Base-by-base conservation (phyloP, 176 grass and related monocot genomes). In the Echinochloa phyllopogon region DNA sequence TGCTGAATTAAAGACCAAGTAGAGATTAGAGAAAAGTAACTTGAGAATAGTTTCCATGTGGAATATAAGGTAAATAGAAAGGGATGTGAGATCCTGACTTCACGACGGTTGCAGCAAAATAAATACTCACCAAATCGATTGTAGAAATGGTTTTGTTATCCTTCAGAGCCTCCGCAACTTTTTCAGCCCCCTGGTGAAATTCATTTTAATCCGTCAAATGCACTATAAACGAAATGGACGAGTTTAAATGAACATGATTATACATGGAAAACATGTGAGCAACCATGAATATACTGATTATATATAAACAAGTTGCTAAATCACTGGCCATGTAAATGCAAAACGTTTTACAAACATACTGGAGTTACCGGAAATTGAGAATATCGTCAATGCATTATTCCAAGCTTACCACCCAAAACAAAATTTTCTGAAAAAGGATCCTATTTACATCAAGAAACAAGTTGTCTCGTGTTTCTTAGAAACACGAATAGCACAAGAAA, bases 91-190 rank as follows among this genome's bases (percentile, higher is more conserved):
- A 77, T 70, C 65, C 43, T 56, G 8, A 2, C 25, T 64, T 65
- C 65, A 36, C 45, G 21, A 1, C 4, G 52, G 15, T 69, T 67
- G 41, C 36, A 71, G 55, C 47, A 24, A 68, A 90, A 75, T 74
- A 83, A 62, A 74, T 72, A 52, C 89, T 86, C 80, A 98, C 96
- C 92, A 99, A 90, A 72, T 99, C 96, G 83, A 96, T 82, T 21
- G 89, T 92, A 86, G 81, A 85, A 83, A 99, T 92, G 71, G 96
- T 96, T 80, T 79, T 84, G 82, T 99, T 99, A 90, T 92, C 85
- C 72, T 89, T 94, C 79, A 99, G 74, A 90, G 93, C 93, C 87
- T 99, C 93, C 36, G 93, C 96, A 89, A 99, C 75, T 76, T 90
- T 94, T 86, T 90, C 93, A 75, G 89, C 91, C 86, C 96, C 96